phyloP scores from a whole-genome alignment of 2,329 filamentous ascomycete genomes.

The Dendryphion nanum region DNA sequence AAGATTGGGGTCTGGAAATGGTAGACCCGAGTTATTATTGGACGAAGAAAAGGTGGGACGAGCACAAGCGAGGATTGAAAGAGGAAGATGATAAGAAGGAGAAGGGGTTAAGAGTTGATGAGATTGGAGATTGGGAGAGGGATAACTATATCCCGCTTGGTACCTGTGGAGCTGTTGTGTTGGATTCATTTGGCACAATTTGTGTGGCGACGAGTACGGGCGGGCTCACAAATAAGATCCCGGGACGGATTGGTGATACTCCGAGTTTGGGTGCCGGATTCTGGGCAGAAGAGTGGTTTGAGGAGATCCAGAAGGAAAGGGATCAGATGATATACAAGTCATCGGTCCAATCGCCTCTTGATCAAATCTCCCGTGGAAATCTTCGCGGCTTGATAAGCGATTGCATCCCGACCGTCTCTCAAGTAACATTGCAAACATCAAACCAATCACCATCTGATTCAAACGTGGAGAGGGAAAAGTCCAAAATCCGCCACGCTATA shows the following conservation, averaged over 20 bases:
- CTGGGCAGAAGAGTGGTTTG: constrained; percentile 82
- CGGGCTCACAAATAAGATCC: constrained; percentile 84
- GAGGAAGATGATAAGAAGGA: constrained; percentile 48
- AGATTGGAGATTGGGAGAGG: constrained; percentile 54
- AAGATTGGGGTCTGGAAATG: constrained; percentile 66
- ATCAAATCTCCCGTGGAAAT: constrained; percentile 30
- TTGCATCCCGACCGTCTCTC: constrained; percentile 50
- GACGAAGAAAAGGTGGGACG: constrained; percentile 74
- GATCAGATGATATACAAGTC: constrained; percentile 19
- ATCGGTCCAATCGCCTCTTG: constrained; percentile 14
- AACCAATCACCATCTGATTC: neutral
- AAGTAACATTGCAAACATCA: neutral
- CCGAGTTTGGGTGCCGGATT: constrained; percentile 81
- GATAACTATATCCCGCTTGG: constrained; percentile 75
- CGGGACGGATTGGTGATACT: constrained; percentile 82
- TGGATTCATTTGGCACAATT: constrained; percentile 73
- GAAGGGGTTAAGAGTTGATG: constrained; percentile 12
- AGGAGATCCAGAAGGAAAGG: constrained; percentile 31
- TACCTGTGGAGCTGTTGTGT: constrained; percentile 77
- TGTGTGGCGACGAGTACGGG: constrained; percentile 68
- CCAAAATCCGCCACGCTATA: constrained; percentile 39
- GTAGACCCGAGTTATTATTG: constrained; percentile 74
- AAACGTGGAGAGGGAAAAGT: neutral
- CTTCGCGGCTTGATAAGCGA: constrained; percentile 56
- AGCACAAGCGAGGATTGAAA: constrained; percentile 62